Base-by-base conservation (phyloP, 441 rosid genomes). In the Sinapis alba region DNA sequence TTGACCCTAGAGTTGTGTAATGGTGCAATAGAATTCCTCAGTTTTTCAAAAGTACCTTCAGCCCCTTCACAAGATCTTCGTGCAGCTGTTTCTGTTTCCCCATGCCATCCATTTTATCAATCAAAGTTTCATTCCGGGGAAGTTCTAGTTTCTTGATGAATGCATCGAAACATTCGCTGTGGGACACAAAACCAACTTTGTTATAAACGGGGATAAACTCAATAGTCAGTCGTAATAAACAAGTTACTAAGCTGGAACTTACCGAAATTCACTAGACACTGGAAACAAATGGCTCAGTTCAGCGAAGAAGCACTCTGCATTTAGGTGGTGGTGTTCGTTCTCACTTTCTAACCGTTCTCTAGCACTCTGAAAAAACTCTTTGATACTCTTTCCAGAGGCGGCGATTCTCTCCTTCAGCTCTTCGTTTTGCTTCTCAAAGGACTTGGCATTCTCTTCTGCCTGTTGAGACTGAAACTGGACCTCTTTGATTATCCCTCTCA, bases 11-110 rank as follows among this genome's bases (percentile, higher is more conserved):
- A 43, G 32, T 60, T 18, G 58, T 27, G 30, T 62, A 32, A 73
- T 61, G 72, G 58, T 53, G 36, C 28, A 24, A 51, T 5, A 11
- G 7, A 15, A 20, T 41, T 76, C 72, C 34, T 69, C 32, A 56
- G 15, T 65, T 68, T 16, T 13, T 38, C 76, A 60, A 58, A 77
- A 74, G 57, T 88, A 90, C 97, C 94, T 90, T 91, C 47, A 88
- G 90, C 79, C 51, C 86, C 75, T 83, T 86, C 78, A 90, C 82
- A 11, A 83, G 75, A 77, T 78, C 81, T 82, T 91, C 86, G 8
- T 91, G 85, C 74, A 84, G 86, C 64, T 71, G 66, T 68, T 84
- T 89, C 86, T 84, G 81, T 72, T 73, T 73, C 28, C 84, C 56
- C 89, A 87, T 86, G 23, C 77, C 80, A 71, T 88, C 71, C 69